These are phyloP conservation scores for Alliaria petiolata DNA, from an alignment of 345 rosid genomes.

Conservation along the genomic window DNA sequence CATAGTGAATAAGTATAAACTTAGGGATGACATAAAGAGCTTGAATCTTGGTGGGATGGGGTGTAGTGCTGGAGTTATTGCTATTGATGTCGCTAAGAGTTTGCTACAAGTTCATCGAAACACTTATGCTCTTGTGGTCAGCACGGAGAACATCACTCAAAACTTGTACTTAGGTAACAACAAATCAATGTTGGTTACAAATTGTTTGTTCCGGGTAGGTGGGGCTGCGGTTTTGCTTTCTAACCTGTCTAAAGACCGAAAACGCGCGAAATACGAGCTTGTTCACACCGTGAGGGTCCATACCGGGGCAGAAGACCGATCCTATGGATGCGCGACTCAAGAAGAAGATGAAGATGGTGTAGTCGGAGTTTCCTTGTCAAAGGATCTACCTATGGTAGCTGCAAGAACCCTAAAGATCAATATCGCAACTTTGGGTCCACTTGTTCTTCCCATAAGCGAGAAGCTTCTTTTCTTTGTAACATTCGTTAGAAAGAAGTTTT, in stretches of 20 bases:
- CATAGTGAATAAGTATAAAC: slow-evolving; percentile 28
- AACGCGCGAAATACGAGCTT: slow-evolving; percentile 48
- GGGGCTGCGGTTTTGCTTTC: slow-evolving; percentile 59
- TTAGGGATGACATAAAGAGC: slow-evolving; percentile 27
- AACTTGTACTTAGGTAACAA: slow-evolving; percentile 51
- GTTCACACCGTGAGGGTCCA: slow-evolving; percentile 55
- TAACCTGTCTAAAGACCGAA: slow-evolving; percentile 38
- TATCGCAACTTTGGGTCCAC: slow-evolving; percentile 60
- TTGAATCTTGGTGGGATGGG: slow-evolving; percentile 37
- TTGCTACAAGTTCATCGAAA: slow-evolving; percentile 42
- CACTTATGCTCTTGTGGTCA: slow-evolving; percentile 57
- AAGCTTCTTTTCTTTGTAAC: slow-evolving; percentile 44
- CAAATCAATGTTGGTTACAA: slow-evolving; percentile 54
- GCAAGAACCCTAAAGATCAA: slow-evolving; percentile 65
- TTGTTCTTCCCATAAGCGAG: slow-evolving; percentile 59
- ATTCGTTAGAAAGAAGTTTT: slow-evolving; percentile 36
- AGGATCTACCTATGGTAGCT: slow-evolving; percentile 55
- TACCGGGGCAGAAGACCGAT: slow-evolving; percentile 48
- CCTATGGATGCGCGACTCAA: slow-evolving; percentile 49
- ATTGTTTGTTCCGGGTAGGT: slow-evolving; percentile 53
- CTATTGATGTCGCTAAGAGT: slow-evolving; percentile 29
- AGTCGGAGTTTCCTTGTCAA: slow-evolving; percentile 50
- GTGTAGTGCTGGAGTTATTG: slow-evolving; percentile 34
- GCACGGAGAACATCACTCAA: slow-evolving; percentile 51
- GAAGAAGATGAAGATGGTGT: slow-evolving; percentile 44